Percentiles rank a stretch among this genome's conserved stretches.
phyloP scores from a whole-genome alignment of 2,329 filamentous ascomycete species.

The Kalaharituber pfeilii region DNA sequence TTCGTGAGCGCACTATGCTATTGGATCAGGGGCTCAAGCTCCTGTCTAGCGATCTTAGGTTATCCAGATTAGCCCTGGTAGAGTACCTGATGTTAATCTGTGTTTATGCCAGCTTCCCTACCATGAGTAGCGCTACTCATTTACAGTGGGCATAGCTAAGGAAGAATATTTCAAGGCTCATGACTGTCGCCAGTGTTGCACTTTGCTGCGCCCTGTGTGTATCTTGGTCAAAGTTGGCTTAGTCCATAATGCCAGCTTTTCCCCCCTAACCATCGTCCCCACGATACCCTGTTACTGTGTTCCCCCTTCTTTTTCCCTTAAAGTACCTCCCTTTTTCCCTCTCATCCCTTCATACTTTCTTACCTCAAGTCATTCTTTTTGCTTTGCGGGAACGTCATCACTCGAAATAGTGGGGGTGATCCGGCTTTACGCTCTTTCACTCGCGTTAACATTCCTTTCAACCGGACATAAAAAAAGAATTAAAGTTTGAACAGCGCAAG shows the following conservation, averaged over 20 bases:
- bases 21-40: no score
- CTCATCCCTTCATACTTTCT: slow-evolving; percentile 3
- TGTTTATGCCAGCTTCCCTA: no score
- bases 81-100: no score
- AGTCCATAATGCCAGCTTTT: background rate
- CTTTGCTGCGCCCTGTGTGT: background rate
- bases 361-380: slow-evolving; percentile 7
- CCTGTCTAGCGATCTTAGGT: no score
- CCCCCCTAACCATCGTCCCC: background rate
- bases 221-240: background rate
- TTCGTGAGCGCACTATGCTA: no score
- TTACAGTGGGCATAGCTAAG: no score
- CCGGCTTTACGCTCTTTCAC: slow-evolving; percentile 4
- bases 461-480: slow-evolving; percentile 7
- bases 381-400: slow-evolving; percentile 10
- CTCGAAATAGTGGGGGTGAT: no score
- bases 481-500: background rate
- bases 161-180: no score
- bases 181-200: no score
- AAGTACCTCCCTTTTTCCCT: slow-evolving; percentile 1
- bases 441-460: background rate
- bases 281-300: background rate
- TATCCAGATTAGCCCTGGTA: no score
- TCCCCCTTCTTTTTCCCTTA: background rate
- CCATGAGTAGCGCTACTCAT: no score